Percentiles rank a stretch among this genome's conserved stretches.
phyloP scores from a whole-genome alignment of 768 basidiomycete species.

The Paxillus rubicundulus region DNA sequence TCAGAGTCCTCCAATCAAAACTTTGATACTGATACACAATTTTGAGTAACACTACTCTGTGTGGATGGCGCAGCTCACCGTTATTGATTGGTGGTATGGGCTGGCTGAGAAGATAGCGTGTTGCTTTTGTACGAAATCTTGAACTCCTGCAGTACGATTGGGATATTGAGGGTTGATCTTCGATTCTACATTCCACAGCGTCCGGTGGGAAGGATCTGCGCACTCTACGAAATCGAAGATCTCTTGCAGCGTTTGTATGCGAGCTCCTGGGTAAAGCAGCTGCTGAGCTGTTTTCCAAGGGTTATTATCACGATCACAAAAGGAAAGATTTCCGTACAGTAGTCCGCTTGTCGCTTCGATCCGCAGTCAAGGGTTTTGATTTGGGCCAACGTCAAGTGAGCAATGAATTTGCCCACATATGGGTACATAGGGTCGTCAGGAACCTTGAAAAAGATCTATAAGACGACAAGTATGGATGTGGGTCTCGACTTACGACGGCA shows the following conservation, averaged over 20 bases:
- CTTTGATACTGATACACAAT: conserved; percentile 61
- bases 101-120: conserved; percentile 56
- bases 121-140: conserved; percentile 63
- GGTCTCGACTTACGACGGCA: conserved; percentile 48
- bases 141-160: conserved; percentile 49
- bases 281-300: conserved; percentile 48
- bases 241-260: conserved; percentile 70
- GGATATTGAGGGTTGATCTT: conserved; percentile 61
- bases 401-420: conserved; percentile 74
- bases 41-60: background rate
- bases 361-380: conserved; percentile 81
- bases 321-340: conserved; percentile 44
- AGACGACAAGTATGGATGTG: background rate
- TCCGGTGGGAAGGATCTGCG: conserved; percentile 58
- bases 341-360: conserved; percentile 55
- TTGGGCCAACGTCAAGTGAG: conserved; percentile 77
- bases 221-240: conserved; percentile 76
- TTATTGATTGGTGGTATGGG: conserved; percentile 61
- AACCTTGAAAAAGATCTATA: conserved; percentile 36
- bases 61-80: conserved; percentile 39
- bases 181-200: conserved; percentile 78
- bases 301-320: conserved; percentile 1
- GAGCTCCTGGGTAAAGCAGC: conserved; percentile 62
- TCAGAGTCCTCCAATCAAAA: conserved; percentile 77
- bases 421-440: conserved; percentile 61